Conservation (phyloP, 768 basidiomycete genomes). For the Agrocybe chaxingu region DNA sequence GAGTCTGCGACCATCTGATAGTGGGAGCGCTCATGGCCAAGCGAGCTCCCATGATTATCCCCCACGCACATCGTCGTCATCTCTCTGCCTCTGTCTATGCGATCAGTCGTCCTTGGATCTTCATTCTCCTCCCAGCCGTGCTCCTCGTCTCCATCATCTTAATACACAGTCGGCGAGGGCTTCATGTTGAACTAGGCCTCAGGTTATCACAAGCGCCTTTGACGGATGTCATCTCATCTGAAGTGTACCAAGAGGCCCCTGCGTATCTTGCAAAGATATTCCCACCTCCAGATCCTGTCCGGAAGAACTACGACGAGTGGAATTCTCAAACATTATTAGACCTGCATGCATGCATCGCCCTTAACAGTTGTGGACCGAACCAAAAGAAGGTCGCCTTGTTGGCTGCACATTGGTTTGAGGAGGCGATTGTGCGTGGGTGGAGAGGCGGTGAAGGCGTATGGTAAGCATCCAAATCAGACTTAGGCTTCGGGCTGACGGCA, state of each 20-base stretch:
- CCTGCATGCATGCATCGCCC: conserved; percentile 23
- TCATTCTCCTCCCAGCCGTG: no score
- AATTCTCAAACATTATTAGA: conserved; percentile 22
- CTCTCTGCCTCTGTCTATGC: no score
- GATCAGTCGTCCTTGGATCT: no score
- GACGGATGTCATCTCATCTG: not conserved
- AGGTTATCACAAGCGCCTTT: no score
- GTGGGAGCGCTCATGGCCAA: no score
- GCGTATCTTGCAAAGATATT: conserved; percentile 11
- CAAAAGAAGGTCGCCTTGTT: conserved; percentile 31
- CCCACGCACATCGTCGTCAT: no score
- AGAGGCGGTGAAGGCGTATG: conserved; percentile 30
- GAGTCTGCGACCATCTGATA: no score
- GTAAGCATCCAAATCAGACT: conserved; percentile 10
- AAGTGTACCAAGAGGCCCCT: not conserved
- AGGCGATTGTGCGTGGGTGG: conserved; percentile 16
- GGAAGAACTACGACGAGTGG: conserved; percentile 25
- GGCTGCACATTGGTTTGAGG: conserved; percentile 22
- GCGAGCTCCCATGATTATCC: no score
- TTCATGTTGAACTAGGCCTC: no score
- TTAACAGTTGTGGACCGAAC: conserved; percentile 26
- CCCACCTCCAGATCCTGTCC: conserved; percentile 11
- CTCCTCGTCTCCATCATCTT: no score
- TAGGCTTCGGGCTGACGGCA: not conserved
- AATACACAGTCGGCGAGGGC: no score